A percentile compares a stretch with the other conserved stretches of the same genome.
Evolutionary conservation across 2,329 filamentous ascomycete genomes (phyloP).

Genomic region (Pezicula radicicola): DNA sequence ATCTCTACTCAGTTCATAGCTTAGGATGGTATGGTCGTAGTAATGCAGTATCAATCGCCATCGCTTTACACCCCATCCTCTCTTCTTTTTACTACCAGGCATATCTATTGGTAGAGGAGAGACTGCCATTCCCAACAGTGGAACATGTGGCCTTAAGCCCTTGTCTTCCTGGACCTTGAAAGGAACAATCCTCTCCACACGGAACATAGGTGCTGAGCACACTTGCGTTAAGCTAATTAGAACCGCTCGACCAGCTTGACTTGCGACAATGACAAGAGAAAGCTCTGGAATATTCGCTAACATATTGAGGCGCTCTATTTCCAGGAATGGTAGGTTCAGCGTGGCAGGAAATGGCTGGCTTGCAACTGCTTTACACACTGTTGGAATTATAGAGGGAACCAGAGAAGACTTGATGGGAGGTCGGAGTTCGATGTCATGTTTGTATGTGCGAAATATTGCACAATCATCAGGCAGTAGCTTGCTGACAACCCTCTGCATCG

Average conservation of each 20-base stretch:
- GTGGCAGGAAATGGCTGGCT: slow-evolving; percentile 1
- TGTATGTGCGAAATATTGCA: slow-evolving; percentile 12
- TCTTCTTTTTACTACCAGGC: slow-evolving; percentile 13
- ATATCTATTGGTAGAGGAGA: slow-evolving; percentile 55
- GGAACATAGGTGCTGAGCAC: slow-evolving; percentile 36
- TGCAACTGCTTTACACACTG: slow-evolving; percentile 13
- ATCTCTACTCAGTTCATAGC: slow-evolving; percentile 60
- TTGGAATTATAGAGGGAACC: slow-evolving; percentile 2
- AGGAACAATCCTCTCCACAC: slow-evolving; percentile 52
- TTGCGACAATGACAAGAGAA: slow-evolving; percentile 64
- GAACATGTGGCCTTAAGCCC: slow-evolving; percentile 37
- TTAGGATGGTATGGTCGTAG: slow-evolving; percentile 65
- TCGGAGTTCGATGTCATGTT: slow-evolving; percentile 13
- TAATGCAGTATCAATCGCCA: slow-evolving; percentile 73
- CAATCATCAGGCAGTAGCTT: neutral
- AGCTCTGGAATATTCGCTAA: slow-evolving; percentile 64
- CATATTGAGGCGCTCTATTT: slow-evolving; percentile 57
- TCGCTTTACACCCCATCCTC: slow-evolving; percentile 35
- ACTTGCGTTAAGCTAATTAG: slow-evolving; percentile 56
- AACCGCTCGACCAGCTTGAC: slow-evolving; percentile 62
- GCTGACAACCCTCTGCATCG: too few species aligned
- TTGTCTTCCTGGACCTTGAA: slow-evolving; percentile 22
- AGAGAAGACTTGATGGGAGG: slow-evolving; percentile 1
- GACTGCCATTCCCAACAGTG: slow-evolving; percentile 65
- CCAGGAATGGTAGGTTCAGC: slow-evolving; percentile 18